Evolutionary conservation across 208 protist species (phyloP).

Genomic region (Acanthamoeba triangularis): DNA sequence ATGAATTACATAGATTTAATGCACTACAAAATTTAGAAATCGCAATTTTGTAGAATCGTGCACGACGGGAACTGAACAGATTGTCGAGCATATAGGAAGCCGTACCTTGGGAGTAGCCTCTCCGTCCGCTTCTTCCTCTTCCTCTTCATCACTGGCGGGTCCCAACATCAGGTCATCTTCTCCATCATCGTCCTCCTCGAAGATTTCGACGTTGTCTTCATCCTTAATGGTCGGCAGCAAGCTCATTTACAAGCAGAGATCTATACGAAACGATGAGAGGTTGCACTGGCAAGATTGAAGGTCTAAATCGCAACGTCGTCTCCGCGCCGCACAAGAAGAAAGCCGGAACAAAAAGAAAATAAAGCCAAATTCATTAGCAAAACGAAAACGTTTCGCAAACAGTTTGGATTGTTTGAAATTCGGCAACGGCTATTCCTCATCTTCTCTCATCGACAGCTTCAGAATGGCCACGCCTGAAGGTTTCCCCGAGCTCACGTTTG

Average conservation of each 20-base stretch:
- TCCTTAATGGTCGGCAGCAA: constrained; percentile 14
- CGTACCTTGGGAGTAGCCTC: not conserved
- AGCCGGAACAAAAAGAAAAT: not conserved
- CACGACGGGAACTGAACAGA: no score
- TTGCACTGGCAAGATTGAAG: not conserved
- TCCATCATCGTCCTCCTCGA: constrained; percentile 53
- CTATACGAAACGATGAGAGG: not conserved
- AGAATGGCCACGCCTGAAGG: no score
- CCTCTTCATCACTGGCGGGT: constrained; percentile 9
- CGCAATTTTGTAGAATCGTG: not conserved
- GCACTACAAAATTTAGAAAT: no score
- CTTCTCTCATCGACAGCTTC: no score
- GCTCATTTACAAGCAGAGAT: not conserved
- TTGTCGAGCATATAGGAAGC: not conserved
- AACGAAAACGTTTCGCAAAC: no score
- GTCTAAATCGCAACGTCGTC: not conserved
- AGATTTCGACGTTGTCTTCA: constrained; percentile 46
- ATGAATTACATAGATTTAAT: constrained; percentile 2
- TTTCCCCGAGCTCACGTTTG: no score
- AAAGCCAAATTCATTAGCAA: not conserved
- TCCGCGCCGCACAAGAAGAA: not conserved
- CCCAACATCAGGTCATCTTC: not conserved
- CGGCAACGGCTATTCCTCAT: no score
- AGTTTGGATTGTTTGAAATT: no score
- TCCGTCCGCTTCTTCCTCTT: constrained; percentile 15